A percentile compares a stretch with the other conserved stretches of the same genome.
Evolutionary conservation across 345 rosid genomes (phyloP).

Genomic region (Tarenaya hassleriana): DNA sequence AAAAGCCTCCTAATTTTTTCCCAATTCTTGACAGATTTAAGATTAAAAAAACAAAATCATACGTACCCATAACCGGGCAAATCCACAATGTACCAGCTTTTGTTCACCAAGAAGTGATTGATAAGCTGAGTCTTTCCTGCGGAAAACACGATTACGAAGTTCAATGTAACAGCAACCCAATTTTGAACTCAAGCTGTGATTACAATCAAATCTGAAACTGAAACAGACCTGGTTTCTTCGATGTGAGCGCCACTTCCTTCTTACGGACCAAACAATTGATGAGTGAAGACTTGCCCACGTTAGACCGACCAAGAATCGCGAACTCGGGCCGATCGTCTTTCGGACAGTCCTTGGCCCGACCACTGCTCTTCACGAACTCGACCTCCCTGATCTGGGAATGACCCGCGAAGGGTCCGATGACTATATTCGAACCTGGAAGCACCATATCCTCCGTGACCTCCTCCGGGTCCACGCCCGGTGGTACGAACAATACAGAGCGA

Average conservation of each 20-base stretch:
- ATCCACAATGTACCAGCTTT: slow-evolving; percentile 93
- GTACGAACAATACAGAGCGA: slow-evolving; percentile 47
- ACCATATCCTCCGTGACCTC: slow-evolving; percentile 66
- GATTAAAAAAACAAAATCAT: background rate
- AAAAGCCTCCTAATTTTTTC: too few relatives aligned
- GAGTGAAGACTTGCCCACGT: slow-evolving; percentile 93
- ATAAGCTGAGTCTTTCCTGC: slow-evolving; percentile 95
- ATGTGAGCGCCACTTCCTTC: slow-evolving; percentile 93
- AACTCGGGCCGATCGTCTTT: slow-evolving; percentile 76
- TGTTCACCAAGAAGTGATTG: slow-evolving; percentile 89
- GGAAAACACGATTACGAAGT: background rate
- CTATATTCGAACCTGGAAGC: slow-evolving; percentile 82
- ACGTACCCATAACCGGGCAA: slow-evolving; percentile 95
- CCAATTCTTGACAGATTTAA: too few relatives aligned
- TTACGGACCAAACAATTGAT: slow-evolving; percentile 76
- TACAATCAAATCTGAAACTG: background rate
- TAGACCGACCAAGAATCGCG: slow-evolving; percentile 84
- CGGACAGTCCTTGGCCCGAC: slow-evolving; percentile 84
- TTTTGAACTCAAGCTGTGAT: background rate
- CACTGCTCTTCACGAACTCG: slow-evolving; percentile 81
- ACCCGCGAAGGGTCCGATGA: slow-evolving; percentile 74
- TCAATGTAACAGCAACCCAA: background rate
- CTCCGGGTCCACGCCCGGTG: slow-evolving; percentile 75
- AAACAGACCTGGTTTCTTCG: slow-evolving; percentile 75
- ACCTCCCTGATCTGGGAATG: slow-evolving; percentile 85